Conservation (phyloP, 163 green algal species). For the Volvox carteri region DNA sequence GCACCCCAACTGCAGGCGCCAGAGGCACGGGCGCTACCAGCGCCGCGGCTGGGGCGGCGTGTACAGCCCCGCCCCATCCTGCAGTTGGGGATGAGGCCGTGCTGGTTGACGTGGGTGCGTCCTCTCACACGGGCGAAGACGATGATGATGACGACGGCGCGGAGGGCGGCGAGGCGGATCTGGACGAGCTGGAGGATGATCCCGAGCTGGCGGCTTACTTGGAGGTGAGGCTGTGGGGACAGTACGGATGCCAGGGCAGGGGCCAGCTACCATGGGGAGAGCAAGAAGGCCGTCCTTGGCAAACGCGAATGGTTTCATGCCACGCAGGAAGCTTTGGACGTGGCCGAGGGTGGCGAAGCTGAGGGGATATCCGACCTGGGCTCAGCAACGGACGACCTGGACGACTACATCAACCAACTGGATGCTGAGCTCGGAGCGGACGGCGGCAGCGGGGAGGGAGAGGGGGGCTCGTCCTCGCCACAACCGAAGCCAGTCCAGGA, state of each 20-base stretch:
- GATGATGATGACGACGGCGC: constrained; percentile 30
- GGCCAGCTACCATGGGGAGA: too few relatives aligned
- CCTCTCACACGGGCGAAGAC: background rate
- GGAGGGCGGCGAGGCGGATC: constrained; percentile 11
- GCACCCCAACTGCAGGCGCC: background rate
- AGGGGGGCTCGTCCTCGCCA: background rate
- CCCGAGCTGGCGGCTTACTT: constrained; percentile 71
- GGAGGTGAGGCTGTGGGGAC: constrained; percentile 63
- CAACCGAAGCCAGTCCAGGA: background rate
- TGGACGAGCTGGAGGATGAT: constrained; percentile 60
- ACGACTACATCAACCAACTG: constrained; percentile 79
- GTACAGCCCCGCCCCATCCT: background rate
- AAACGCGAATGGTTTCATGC: too few relatives aligned
- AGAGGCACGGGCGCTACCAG: background rate
- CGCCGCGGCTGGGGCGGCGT: background rate
- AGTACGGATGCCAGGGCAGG: too few relatives aligned
- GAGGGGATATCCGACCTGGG: constrained; percentile 37
- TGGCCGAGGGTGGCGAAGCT: constrained; percentile 53
- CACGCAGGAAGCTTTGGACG: constrained; percentile 66
- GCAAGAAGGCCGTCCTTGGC: too few relatives aligned
- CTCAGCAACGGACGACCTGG: constrained; percentile 63
- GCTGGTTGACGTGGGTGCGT: constrained; percentile 16
- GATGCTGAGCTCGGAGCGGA: constrained; percentile 52
- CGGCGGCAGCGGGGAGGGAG: background rate
- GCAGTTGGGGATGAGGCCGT: background rate